phyloP scores from a whole-genome alignment of 2,329 filamentous ascomycete species.

The Cladosporium sp. region DNA sequence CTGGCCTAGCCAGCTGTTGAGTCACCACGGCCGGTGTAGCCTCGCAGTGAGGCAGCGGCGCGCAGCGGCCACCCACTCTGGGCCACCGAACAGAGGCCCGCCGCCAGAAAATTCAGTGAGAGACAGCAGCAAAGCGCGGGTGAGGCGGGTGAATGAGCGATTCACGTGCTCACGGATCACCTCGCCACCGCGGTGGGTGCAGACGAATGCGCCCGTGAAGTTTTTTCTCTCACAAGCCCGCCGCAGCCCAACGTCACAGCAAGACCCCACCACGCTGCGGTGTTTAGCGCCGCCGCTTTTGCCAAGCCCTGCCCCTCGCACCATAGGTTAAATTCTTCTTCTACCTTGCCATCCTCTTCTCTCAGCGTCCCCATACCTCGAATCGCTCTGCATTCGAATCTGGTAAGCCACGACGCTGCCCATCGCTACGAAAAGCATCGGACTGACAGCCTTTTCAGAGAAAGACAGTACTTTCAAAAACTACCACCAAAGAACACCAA shows the following conservation, averaged over 20 bases:
- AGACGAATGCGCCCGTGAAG: slow-evolving; percentile 6
- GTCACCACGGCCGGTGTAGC: background rate
- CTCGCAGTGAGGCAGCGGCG: slow-evolving; percentile 1
- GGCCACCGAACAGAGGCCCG: slow-evolving; percentile 1
- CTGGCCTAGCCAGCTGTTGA: background rate
- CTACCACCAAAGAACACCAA: slow-evolving; percentile 25
- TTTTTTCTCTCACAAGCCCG: slow-evolving; percentile 9
- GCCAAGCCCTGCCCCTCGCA: slow-evolving; percentile 15
- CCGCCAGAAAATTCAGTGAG: slow-evolving; percentile 8
- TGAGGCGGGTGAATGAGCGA: background rate
- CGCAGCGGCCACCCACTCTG: background rate
- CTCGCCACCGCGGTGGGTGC: slow-evolving; percentile 3
- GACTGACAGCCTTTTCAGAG: slow-evolving; percentile 8
- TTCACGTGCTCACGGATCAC: slow-evolving; percentile 9
- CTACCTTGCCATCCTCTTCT: slow-evolving; percentile 11
- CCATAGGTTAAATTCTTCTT: slow-evolving; percentile 17
- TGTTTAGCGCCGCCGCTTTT: background rate
- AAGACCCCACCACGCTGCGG: slow-evolving; percentile 5
- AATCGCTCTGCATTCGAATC: slow-evolving; percentile 21
- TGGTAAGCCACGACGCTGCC: slow-evolving; percentile 13
- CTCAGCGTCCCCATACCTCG: slow-evolving; percentile 22
- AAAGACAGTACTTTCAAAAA: slow-evolving; percentile 21
- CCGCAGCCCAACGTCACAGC: slow-evolving; percentile 8
- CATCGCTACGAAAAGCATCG: background rate
- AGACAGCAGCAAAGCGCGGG: slow-evolving; percentile 1